Conservation (phyloP, 371 early-diverging fungal species). For the Mucor plumbeus region DNA sequence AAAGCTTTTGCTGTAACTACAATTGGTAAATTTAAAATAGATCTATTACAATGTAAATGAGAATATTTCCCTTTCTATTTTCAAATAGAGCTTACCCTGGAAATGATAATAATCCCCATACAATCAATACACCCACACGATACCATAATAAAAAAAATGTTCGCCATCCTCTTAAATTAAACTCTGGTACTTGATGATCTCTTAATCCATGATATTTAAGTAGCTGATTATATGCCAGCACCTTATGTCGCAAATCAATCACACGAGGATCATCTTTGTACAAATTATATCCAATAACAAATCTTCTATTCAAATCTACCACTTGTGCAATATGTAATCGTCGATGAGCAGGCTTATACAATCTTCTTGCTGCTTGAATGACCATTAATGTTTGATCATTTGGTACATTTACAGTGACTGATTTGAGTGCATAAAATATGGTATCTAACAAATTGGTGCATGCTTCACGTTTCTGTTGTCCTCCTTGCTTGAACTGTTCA, state of each 20-base stretch:
- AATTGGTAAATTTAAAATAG: slow-evolving; percentile 81
- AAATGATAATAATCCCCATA: slow-evolving; percentile 77
- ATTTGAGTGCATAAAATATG: slow-evolving; percentile 78
- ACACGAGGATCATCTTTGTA: slow-evolving; percentile 86
- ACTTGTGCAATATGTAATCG: slow-evolving; percentile 83
- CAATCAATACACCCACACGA: slow-evolving; percentile 67
- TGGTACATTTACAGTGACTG: slow-evolving; percentile 91
- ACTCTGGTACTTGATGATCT: slow-evolving; percentile 95
- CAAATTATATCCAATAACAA: slow-evolving; percentile 86
- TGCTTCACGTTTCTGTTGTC: slow-evolving; percentile 82
- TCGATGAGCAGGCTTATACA: slow-evolving; percentile 88
- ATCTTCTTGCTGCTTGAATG: slow-evolving; percentile 93
- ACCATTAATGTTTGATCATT: slow-evolving; percentile 94
- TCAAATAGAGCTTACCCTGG: slow-evolving; percentile 73
- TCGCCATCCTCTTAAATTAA: slow-evolving; percentile 66
- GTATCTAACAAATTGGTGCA: slow-evolving; percentile 79
- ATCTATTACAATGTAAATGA: slow-evolving; percentile 40
- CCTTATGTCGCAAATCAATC: slow-evolving; percentile 69
- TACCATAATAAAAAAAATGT: slow-evolving; percentile 76
- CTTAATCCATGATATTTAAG: slow-evolving; percentile 90
- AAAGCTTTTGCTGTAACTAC: slow-evolving; percentile 73
- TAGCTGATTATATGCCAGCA: slow-evolving; percentile 87
- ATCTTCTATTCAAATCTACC: slow-evolving; percentile 89
- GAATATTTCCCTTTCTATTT: background rate
- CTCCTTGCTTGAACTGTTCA: slow-evolving; percentile 84